These are phyloP conservation scores for Xylaria intraflava DNA, from an alignment of 495 filamentous ascomycete species.

Conservation along the genomic window DNA sequence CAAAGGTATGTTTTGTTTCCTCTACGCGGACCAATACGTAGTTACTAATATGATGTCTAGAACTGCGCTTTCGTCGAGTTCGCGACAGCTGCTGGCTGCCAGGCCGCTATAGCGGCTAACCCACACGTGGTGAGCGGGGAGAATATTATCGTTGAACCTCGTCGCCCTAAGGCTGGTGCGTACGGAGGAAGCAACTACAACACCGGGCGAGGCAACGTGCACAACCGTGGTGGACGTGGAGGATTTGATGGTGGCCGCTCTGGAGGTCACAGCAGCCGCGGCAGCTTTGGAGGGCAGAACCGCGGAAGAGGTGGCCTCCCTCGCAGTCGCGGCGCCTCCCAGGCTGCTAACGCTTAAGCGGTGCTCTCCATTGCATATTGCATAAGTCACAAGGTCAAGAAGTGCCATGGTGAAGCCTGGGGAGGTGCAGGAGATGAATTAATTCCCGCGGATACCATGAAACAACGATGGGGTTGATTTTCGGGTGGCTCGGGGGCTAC, in stretches of 20 bases:
- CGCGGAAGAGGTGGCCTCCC: conserved; percentile 48
- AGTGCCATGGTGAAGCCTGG: neutral
- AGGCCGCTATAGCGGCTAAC: conserved; percentile 74
- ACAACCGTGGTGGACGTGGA: conserved; percentile 58
- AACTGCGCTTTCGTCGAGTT: conserved; percentile 98
- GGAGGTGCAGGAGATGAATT: conserved; percentile 28
- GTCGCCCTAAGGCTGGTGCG: conserved; percentile 64
- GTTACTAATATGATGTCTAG: conserved; percentile 39
- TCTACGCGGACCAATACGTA: neutral
- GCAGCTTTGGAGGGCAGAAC: conserved; percentile 59
- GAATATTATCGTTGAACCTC: conserved; percentile 79
- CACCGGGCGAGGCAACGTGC: conserved; percentile 50
- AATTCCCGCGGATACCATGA: conserved; percentile 22
- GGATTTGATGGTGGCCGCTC: conserved; percentile 51
- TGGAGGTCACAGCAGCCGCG: conserved; percentile 57
- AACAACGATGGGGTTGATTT: conserved; percentile 8
- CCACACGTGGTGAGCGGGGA: conserved; percentile 78
- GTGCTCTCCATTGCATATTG: neutral
- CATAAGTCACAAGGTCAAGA: neutral
- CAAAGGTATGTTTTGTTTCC: conserved; percentile 59
- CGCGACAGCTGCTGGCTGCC: conserved; percentile 66
- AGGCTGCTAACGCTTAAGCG: conserved; percentile 35
- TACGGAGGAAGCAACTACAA: conserved; percentile 61
- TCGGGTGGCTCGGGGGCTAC: conserved; percentile 4
- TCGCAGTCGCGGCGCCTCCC: conserved; percentile 39